phyloP scores from a whole-genome alignment of 192 early-diverging fungal species.

The Mortierella alpina region DNA sequence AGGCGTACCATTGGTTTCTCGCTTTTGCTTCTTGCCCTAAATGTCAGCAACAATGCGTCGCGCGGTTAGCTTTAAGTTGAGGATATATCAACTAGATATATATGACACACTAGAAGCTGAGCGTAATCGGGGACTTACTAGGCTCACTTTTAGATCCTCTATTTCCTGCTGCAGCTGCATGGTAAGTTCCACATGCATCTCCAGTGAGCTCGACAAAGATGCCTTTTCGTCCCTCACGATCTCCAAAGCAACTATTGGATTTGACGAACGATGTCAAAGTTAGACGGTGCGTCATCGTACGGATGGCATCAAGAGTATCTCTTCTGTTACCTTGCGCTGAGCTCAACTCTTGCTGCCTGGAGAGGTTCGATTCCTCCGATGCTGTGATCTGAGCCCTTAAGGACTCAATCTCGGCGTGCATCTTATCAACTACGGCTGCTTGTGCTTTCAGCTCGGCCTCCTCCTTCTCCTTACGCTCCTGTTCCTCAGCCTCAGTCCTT shows the following conservation, averaged over 20 bases:
- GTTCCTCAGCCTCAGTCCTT: constrained; percentile 23
- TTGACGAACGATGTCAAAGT: no score
- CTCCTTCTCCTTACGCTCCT: constrained; percentile 30
- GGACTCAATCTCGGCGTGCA: constrained; percentile 20
- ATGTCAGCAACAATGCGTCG: not conserved
- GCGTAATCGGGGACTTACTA: constrained; percentile 1
- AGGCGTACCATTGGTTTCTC: constrained; percentile 1
- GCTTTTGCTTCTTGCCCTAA: constrained; percentile 20
- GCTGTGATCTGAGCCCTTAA: constrained; percentile 16
- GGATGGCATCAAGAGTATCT: no score
- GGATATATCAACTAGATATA: no score
- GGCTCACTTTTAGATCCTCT: constrained; percentile 10
- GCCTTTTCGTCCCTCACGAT: constrained; percentile 30
- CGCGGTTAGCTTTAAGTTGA: not conserved
- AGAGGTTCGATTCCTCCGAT: constrained; percentile 19
- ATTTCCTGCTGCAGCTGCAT: constrained; percentile 48
- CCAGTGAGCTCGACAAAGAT: constrained; percentile 34
- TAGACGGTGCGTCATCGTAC: not conserved
- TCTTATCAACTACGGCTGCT: no score
- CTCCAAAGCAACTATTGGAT: constrained; percentile 27
- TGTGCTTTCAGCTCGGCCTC: constrained; percentile 14
- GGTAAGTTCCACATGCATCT: constrained; percentile 41
- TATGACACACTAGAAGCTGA: not conserved
- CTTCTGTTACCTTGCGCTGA: constrained; percentile 44
- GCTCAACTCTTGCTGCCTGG: constrained; percentile 23